These are phyloP conservation scores for Candida mattraensis DNA, from an alignment of 805 yeast genomes.

Conservation along the genomic window DNA sequence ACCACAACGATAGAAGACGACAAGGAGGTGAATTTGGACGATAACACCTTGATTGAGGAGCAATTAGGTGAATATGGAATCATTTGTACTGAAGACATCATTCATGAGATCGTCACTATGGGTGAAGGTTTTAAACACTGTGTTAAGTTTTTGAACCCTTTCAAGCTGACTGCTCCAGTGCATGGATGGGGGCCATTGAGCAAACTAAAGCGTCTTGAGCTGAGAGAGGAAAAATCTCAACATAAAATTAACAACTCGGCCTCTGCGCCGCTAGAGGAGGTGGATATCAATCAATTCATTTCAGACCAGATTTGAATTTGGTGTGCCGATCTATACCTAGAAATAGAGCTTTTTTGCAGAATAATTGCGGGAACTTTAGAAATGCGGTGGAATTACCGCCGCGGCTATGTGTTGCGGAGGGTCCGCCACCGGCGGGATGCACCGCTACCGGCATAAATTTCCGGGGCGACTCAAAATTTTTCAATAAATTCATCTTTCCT, in stretches of 20 bases:
- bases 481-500: no score
- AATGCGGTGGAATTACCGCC: no score
- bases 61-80: conserved; percentile 65
- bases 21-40: conserved; percentile 57
- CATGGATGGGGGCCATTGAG: conserved; percentile 74
- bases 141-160: conserved; percentile 66
- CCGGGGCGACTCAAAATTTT: no score
- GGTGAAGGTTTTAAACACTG: conserved; percentile 66
- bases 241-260: conserved; percentile 57
- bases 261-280: conserved; percentile 63
- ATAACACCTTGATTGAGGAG: conserved; percentile 75
- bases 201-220: conserved; percentile 62
- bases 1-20: conserved; percentile 41
- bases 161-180: conserved; percentile 66
- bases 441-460: no score
- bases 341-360: no score
- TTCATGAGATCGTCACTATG: conserved; percentile 64
- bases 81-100: conserved; percentile 78
- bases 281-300: conserved; percentile 70
- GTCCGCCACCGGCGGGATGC: no score
- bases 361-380: no score
- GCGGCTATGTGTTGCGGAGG: no score
- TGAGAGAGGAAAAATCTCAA: conserved; percentile 49
- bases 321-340: background rate
- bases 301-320: conserved; percentile 54